These are phyloP conservation scores for Torrubiella hemipterigena DNA, from an alignment of 2,329 filamentous ascomycete species.

Conservation along the genomic window DNA sequence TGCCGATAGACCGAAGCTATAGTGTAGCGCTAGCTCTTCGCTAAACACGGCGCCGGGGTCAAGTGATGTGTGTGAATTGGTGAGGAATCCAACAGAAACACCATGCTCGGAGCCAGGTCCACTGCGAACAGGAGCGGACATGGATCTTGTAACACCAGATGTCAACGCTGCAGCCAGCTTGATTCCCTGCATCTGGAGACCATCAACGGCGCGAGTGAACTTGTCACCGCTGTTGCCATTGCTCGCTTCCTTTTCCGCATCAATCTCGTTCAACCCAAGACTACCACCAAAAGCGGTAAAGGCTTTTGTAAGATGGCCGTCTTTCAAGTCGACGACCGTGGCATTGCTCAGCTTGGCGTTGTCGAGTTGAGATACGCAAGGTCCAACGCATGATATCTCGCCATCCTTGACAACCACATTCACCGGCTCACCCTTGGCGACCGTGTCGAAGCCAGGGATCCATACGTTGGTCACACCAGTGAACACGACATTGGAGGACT, in stretches of 20 bases:
- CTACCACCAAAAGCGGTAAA: constrained; percentile 49
- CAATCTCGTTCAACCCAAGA: constrained; percentile 52
- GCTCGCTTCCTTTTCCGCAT: constrained; percentile 40
- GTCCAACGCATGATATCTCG: constrained; percentile 43
- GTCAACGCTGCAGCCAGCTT: constrained; percentile 39
- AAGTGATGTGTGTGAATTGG: constrained; percentile 32
- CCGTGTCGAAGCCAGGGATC: constrained; percentile 6
- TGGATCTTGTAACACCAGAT: constrained; percentile 46
- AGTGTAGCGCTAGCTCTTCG: constrained; percentile 43
- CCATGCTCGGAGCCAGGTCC: constrained; percentile 35
- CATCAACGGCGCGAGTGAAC: constrained; percentile 48
- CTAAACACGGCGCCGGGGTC: constrained; percentile 39
- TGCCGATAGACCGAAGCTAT: constrained; percentile 35
- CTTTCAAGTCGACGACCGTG: constrained; percentile 32
- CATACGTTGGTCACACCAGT: constrained; percentile 26
- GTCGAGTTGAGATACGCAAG: constrained; percentile 32
- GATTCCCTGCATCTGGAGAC: constrained; percentile 40
- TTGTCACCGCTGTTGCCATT: constrained; percentile 32
- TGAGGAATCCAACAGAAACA: constrained; percentile 46
- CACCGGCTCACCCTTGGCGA: constrained; percentile 14
- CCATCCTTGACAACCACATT: constrained; percentile 42
- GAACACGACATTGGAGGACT: too few species aligned
- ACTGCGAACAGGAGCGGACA: constrained; percentile 40
- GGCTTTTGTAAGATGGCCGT: constrained; percentile 49
- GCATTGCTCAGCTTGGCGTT: constrained; percentile 19